Conservation (phyloP, 805 yeast genomes). For the Suhomyces sp. region DNA sequence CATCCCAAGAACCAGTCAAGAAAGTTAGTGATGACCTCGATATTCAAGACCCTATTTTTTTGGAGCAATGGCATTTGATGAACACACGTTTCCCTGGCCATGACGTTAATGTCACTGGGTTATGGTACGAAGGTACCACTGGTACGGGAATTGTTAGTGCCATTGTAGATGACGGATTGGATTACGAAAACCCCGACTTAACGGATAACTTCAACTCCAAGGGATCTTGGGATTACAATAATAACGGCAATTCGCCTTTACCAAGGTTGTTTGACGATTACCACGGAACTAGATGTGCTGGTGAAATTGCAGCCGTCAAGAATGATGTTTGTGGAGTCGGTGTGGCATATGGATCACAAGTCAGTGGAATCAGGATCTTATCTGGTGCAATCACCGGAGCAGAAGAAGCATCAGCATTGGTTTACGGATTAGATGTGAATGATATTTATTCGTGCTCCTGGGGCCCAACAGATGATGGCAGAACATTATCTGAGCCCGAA, state of each 20-base stretch:
- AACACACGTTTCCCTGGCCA: slow-evolving; percentile 72
- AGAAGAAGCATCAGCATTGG: slow-evolving; percentile 88
- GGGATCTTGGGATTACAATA: slow-evolving; percentile 95
- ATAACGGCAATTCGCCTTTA: slow-evolving; percentile 67
- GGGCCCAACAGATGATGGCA: slow-evolving; percentile 97
- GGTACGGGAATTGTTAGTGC: slow-evolving; percentile 86
- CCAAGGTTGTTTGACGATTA: slow-evolving; percentile 81
- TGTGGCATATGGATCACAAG: slow-evolving; percentile 84
- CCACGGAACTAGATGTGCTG: slow-evolving; percentile 98
- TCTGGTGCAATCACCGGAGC: slow-evolving; percentile 78
- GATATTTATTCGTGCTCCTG: slow-evolving; percentile 97
- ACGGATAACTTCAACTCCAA: slow-evolving; percentile 62
- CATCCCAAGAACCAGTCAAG: slow-evolving; percentile 47
- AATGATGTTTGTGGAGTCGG: slow-evolving; percentile 95
- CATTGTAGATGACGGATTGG: slow-evolving; percentile 92
- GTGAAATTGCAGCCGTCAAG: slow-evolving; percentile 89
- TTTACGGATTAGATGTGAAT: slow-evolving; percentile 76
- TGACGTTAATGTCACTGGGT: slow-evolving; percentile 82
- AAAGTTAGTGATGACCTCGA: slow-evolving; percentile 51
- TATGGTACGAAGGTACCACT: slow-evolving; percentile 79
- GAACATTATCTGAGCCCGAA: slow-evolving; percentile 82
- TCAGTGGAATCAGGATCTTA: slow-evolving; percentile 86
- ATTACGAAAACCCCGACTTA: slow-evolving; percentile 74
- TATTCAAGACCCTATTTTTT: slow-evolving; percentile 82
- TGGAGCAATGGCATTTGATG: slow-evolving; percentile 87